Evolutionary conservation across 257 asterid genomes (phyloP).

Genomic region (Leonotis leonurus): DNA sequence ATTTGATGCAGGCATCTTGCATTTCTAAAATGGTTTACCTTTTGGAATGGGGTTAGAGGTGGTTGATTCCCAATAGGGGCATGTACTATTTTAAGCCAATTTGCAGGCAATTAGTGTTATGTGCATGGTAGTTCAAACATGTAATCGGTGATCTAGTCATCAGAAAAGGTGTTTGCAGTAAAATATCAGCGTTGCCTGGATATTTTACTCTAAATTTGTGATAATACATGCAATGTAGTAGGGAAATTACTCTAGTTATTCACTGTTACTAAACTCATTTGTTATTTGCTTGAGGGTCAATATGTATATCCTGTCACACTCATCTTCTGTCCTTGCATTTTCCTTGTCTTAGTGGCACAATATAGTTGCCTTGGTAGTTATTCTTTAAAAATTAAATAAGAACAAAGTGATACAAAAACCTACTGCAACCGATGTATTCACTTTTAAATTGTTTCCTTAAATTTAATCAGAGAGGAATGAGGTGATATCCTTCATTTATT

Average conservation of each 20-base stretch:
- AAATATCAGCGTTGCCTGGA: not conserved
- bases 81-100: not conserved
- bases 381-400: not conserved
- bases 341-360: not conserved
- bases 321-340: not conserved
- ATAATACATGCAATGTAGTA: not conserved
- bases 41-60: not conserved
- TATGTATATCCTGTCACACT: not conserved
- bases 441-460: not conserved
- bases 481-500: not conserved
- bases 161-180: slow-evolving; percentile 3
- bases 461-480: not conserved
- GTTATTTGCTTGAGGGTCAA: not conserved
- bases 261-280: not conserved
- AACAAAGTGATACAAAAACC: not conserved
- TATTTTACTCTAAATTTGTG: not conserved
- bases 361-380: not conserved
- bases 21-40: not conserved
- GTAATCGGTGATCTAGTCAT: slow-evolving; percentile 1
- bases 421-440: not conserved
- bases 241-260: not conserved
- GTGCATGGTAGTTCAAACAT: not conserved
- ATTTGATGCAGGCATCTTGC: not conserved
- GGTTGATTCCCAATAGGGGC: not conserved
- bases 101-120: not conserved